phyloP scores from a whole-genome alignment of 176 grass and related monocot species.

The Pontederia crassipes region DNA sequence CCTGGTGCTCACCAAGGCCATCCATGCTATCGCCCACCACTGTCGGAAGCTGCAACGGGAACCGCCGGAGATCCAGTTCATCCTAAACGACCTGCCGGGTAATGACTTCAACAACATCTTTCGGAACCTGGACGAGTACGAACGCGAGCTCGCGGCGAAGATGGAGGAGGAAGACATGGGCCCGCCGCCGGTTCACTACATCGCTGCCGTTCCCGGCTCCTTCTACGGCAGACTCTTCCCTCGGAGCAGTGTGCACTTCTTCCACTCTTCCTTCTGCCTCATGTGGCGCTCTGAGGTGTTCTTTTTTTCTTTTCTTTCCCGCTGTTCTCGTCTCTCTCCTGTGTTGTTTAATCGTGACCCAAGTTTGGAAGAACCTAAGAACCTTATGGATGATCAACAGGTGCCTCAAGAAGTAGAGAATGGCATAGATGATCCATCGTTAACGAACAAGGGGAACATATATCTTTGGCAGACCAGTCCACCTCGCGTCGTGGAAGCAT shows the following conservation, averaged over 20 bases:
- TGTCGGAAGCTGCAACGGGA: not conserved
- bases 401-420: no score
- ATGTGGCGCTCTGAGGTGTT: not conserved
- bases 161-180: not conserved
- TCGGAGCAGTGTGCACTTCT: constrained; percentile 13
- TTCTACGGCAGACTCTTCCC: constrained; percentile 22
- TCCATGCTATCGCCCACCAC: not conserved
- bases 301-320: no score
- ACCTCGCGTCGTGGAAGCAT: not conserved
- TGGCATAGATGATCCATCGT: no score
- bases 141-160: not conserved
- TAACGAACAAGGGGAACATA: constrained; percentile 6
- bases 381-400: no score
- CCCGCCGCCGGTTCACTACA: not conserved
- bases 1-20: constrained; percentile 20
- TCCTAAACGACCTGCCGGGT: no score
- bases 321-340: not conserved
- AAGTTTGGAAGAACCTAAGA: no score
- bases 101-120: constrained; percentile 40
- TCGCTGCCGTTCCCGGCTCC: not conserved
- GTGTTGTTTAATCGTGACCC: no score
- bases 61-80: constrained; percentile 23
- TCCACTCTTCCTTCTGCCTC: constrained; percentile 6
- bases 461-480: constrained; percentile 6
- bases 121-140: constrained; percentile 12